Percentiles rank a stretch among this genome's conserved stretches.
Evolutionary conservation across 2,329 filamentous ascomycete species (phyloP).

Genomic region (Dactylellina parvicollis): DNA sequence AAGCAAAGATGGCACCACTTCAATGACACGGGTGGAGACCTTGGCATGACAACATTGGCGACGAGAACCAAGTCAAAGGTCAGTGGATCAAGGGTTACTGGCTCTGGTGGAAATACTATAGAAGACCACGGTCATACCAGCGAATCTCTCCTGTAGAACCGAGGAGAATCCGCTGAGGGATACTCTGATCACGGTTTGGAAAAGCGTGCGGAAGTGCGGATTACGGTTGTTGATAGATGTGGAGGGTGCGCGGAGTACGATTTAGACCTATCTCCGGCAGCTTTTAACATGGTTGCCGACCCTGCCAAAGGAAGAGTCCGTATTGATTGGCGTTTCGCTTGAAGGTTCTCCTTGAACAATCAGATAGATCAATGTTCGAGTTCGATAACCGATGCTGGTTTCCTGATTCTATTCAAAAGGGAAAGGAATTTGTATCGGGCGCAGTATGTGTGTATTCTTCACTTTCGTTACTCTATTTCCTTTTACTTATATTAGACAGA

Average conservation of each 20-base stretch:
- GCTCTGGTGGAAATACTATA: not conserved
- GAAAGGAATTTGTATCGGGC: not conserved
- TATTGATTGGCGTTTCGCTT: constrained; percentile 56
- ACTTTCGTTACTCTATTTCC: not conserved
- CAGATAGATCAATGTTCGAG: too few species aligned
- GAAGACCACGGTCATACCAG: not conserved
- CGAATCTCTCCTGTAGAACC: constrained; percentile 18
- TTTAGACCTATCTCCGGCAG: constrained; percentile 57
- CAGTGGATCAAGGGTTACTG: not conserved
- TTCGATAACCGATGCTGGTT: not conserved
- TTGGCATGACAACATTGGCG: constrained; percentile 8
- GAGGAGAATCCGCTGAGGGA: not conserved
- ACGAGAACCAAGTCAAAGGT: constrained; percentile 11
- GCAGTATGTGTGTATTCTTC: not conserved
- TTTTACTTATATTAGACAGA: too few species aligned
- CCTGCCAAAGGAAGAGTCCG: constrained; percentile 54
- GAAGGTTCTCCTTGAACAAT: not conserved
- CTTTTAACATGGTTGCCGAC: constrained; percentile 56
- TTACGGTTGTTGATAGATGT: constrained; percentile 57
- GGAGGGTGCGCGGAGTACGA: constrained; percentile 57
- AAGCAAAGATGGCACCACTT: not conserved
- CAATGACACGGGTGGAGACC: not conserved
- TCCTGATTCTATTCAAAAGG: not conserved
- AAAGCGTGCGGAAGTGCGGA: constrained; percentile 54
- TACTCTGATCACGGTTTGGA: constrained; percentile 6